Percentiles rank a stretch among this genome's conserved stretches.
Evolutionary conservation across 2,329 filamentous ascomycete species (phyloP).

Genomic region (Myotisia sp.): DNA sequence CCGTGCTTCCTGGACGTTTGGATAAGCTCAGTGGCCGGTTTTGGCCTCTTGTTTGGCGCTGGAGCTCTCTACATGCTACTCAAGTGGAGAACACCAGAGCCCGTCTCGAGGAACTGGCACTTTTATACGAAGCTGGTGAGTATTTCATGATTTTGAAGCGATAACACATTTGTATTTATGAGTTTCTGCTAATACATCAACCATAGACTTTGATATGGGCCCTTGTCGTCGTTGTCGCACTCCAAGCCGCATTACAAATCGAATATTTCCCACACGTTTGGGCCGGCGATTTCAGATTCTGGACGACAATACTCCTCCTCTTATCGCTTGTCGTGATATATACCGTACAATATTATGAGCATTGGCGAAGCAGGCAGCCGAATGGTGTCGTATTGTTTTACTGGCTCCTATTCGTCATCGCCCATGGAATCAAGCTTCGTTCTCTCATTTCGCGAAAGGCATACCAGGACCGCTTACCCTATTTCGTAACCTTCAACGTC

Average conservation of each 20-base stretch:
- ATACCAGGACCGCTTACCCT: slow-evolving; percentile 51
- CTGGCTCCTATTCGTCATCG: slow-evolving; percentile 75
- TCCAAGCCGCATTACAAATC: slow-evolving; percentile 65
- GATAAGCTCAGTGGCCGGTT: slow-evolving; percentile 62
- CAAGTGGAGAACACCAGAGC: slow-evolving; percentile 50
- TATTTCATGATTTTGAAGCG: slow-evolving; percentile 16
- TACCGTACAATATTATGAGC: slow-evolving; percentile 71
- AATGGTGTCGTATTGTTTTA: slow-evolving; percentile 84
- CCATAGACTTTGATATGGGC: slow-evolving; percentile 50
- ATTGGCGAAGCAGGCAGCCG: slow-evolving; percentile 65
- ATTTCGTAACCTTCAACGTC: slow-evolving; percentile 62
- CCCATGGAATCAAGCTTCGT: slow-evolving; percentile 67
- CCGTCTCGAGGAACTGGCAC: slow-evolving; percentile 70
- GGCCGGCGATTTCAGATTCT: slow-evolving; percentile 72
- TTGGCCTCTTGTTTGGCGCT: slow-evolving; percentile 63
- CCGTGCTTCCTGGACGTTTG: slow-evolving; percentile 94
- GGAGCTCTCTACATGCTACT: slow-evolving; percentile 69
- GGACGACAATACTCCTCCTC: slow-evolving; percentile 60
- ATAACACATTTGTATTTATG: background rate
- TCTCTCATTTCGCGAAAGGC: slow-evolving; percentile 68
- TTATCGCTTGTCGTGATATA: slow-evolving; percentile 61
- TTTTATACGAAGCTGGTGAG: slow-evolving; percentile 90
- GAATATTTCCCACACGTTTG: slow-evolving; percentile 54
- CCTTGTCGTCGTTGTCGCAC: slow-evolving; percentile 52
- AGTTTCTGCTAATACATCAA: background rate